Evolutionary conservation across 768 basidiomycete species (phyloP).

Genomic region (Coprinellus micaceus): DNA sequence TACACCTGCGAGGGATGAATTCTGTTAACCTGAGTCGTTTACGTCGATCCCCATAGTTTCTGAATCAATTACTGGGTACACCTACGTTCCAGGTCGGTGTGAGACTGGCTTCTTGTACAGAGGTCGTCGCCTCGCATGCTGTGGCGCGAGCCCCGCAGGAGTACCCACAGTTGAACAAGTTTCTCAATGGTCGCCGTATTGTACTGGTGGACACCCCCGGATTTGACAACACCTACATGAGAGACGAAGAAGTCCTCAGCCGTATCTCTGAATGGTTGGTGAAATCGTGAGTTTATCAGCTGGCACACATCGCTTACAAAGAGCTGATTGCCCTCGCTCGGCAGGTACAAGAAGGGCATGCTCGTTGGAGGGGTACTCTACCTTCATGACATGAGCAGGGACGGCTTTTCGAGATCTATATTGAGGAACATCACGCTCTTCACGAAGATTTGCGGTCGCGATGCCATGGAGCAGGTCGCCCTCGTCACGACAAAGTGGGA

Average conservation of each 20-base stretch:
- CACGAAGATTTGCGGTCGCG: constrained; percentile 14
- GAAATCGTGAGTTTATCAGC: constrained; percentile 6
- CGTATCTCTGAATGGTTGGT: constrained; percentile 14
- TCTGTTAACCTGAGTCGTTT: too few species aligned
- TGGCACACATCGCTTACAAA: not conserved
- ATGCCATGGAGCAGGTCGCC: constrained; percentile 11
- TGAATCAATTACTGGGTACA: too few species aligned
- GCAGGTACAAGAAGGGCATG: constrained; percentile 10
- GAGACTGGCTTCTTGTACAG: not conserved
- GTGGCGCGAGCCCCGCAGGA: not conserved
- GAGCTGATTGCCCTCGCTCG: not conserved
- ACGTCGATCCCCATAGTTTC: too few species aligned
- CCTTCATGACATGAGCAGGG: constrained; percentile 14
- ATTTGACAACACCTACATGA: constrained; percentile 31
- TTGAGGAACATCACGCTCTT: constrained; percentile 12
- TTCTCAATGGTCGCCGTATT: constrained; percentile 14
- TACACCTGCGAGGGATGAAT: too few species aligned
- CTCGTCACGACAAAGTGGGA: constrained; percentile 18
- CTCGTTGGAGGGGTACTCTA: constrained; percentile 13
- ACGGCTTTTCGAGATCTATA: constrained; percentile 11
- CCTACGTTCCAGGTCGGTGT: not conserved
- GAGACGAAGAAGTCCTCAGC: constrained; percentile 12
- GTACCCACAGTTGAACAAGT: not conserved
- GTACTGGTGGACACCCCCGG: constrained; percentile 38
- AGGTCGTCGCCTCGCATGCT: not conserved